Percentiles rank a stretch among this genome's conserved stretches.
These are phyloP conservation scores for Zasmidium cellare DNA, from an alignment of 2,329 filamentous ascomycete genomes.

Conservation along the genomic window DNA sequence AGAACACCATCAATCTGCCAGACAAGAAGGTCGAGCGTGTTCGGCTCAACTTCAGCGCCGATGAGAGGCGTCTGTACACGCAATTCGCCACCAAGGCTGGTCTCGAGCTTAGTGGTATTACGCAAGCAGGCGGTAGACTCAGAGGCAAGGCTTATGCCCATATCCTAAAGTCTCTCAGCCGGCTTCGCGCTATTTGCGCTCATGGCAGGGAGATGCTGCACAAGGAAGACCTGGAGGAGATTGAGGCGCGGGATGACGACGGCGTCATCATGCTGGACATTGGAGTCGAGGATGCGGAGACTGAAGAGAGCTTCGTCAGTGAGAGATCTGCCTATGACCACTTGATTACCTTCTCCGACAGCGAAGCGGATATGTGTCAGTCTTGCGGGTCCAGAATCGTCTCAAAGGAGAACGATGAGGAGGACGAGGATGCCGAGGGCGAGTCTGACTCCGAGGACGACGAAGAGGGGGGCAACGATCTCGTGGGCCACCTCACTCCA, in stretches of 20 bases:
- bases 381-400: slow-evolving; percentile 66
- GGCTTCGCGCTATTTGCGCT: slow-evolving; percentile 85
- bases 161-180: slow-evolving; percentile 86
- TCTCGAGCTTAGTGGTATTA: slow-evolving; percentile 75
- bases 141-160: slow-evolving; percentile 85
- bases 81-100: slow-evolving; percentile 80
- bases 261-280: slow-evolving; percentile 84
- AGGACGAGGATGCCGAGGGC: no score
- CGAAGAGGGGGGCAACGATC: slow-evolving; percentile 45
- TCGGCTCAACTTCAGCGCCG: slow-evolving; percentile 70
- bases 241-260: slow-evolving; percentile 70
- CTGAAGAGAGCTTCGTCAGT: slow-evolving; percentile 58
- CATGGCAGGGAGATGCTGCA: slow-evolving; percentile 90
- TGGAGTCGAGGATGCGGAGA: slow-evolving; percentile 67
- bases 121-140: slow-evolving; percentile 55
- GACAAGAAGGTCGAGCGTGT: slow-evolving; percentile 71
- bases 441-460: slow-evolving; percentile 48
- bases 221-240: slow-evolving; percentile 75
- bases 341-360: slow-evolving; percentile 80
- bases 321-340: slow-evolving; percentile 80
- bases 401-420: slow-evolving; percentile 31
- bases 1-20: slow-evolving; percentile 86
- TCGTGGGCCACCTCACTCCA: slow-evolving; percentile 76
- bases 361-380: slow-evolving; percentile 72
- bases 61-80: slow-evolving; percentile 78